Evolutionary conservation across 805 yeast genomes (phyloP).

Genomic region (Schwanniomyces sp.): DNA sequence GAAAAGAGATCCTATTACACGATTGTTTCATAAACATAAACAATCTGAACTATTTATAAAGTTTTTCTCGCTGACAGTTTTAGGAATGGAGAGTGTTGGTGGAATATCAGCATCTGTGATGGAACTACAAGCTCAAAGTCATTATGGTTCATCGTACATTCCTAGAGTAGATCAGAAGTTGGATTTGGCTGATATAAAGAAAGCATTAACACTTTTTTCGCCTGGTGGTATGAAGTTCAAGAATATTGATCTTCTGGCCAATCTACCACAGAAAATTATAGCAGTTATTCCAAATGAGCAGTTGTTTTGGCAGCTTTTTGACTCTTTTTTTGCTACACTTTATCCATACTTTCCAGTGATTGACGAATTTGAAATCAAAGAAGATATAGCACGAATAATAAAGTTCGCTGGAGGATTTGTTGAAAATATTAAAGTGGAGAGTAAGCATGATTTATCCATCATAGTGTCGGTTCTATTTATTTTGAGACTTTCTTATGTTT

Average conservation of each 20-base stretch:
- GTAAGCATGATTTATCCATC: conserved; percentile 21
- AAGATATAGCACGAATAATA: conserved; percentile 8
- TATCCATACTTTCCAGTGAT: conserved; percentile 45
- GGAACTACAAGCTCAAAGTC: neutral
- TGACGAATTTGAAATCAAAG: conserved; percentile 31
- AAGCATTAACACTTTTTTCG: conserved; percentile 1
- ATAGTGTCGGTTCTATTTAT: conserved; percentile 23
- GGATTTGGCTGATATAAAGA: neutral
- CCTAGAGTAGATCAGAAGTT: conserved; percentile 2
- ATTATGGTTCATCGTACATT: conserved; percentile 4
- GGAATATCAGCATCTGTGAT: neutral
- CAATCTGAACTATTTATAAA: neutral
- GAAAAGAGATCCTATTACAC: conserved; percentile 6
- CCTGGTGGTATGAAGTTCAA: neutral
- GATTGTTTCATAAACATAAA: neutral
- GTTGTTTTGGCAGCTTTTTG: conserved; percentile 33
- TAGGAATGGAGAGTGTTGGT: neutral
- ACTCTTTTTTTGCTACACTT: conserved; percentile 36
- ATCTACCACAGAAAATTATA: conserved; percentile 23
- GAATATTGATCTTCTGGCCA: conserved; percentile 14
- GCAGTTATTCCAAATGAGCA: conserved; percentile 29
- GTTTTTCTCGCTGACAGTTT: neutral
- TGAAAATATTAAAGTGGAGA: conserved; percentile 16
- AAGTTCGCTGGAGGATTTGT: conserved; percentile 4
- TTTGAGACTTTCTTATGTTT: conserved; percentile 24